Evolutionary conservation across 306 rosid genomes (phyloP).

Genomic region (Trifolium dubium): DNA sequence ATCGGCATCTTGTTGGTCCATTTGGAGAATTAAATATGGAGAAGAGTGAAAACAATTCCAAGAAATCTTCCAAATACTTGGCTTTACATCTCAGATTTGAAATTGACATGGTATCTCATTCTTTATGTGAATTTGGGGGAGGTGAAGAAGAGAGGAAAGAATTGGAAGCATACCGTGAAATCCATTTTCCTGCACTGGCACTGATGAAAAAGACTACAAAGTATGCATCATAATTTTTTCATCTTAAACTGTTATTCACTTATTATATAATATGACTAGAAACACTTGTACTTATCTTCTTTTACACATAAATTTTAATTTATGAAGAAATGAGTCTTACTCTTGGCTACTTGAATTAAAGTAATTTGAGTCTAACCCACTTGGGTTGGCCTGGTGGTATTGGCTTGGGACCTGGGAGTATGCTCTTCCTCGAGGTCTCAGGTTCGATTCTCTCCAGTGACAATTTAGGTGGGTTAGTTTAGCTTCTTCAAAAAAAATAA

Average conservation of each 20-base stretch:
- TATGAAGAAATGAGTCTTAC: conserved; percentile 23
- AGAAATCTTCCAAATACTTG: conserved; percentile 80
- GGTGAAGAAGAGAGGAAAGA: conserved; percentile 89
- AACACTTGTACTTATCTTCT: conserved; percentile 27
- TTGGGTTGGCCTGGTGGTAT: too few relatives aligned
- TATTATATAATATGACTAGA: conserved; percentile 12
- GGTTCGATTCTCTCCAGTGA: too few relatives aligned
- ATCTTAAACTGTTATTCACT: conserved; percentile 22
- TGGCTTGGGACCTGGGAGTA: too few relatives aligned
- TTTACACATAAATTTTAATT: conserved; percentile 5
- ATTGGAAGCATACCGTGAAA: conserved; percentile 86
- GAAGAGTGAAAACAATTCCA: conserved; percentile 46
- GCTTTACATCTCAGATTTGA: conserved; percentile 96
- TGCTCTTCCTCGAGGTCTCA: too few relatives aligned
- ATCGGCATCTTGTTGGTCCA: conserved; percentile 73
- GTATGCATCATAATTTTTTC: conserved; percentile 54
- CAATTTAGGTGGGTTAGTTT: too few relatives aligned
- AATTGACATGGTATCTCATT: conserved; percentile 98
- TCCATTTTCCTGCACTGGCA: conserved; percentile 89
- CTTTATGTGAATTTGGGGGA: conserved; percentile 95
- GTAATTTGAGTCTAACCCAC: conserved; percentile 33
- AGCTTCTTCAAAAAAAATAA: too few relatives aligned
- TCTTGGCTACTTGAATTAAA: conserved; percentile 5
- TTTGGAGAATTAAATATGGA: conserved; percentile 52
- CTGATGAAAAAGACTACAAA: conserved; percentile 65